Evolutionary conservation across 805 yeast species (phyloP).

Genomic region (Candida suzukii): DNA sequence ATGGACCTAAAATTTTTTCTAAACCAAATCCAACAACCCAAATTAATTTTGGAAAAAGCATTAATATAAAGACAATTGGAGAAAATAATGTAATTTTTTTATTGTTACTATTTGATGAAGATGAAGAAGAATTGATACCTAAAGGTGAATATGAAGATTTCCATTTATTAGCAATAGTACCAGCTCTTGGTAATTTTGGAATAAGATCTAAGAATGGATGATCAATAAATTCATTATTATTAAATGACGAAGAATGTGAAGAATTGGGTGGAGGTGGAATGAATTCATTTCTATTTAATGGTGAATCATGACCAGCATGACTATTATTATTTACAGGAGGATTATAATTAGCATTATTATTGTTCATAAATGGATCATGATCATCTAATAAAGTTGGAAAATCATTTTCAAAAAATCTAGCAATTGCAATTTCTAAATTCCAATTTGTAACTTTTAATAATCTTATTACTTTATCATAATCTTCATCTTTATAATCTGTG

Average conservation of each 20-base stretch:
- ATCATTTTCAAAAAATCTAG: constrained; percentile 54
- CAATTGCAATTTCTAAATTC: constrained; percentile 55
- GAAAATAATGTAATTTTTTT: constrained; percentile 11
- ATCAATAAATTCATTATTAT: constrained; percentile 3
- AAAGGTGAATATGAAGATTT: constrained; percentile 25
- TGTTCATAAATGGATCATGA: constrained; percentile 4
- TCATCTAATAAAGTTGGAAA: constrained; percentile 28
- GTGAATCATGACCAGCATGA: background rate
- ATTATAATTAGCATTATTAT: background rate
- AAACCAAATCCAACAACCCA: constrained; percentile 35
- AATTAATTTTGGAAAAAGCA: constrained; percentile 49
- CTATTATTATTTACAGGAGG: background rate
- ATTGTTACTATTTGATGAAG: constrained; percentile 1
- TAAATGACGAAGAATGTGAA: background rate
- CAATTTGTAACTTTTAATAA: constrained; percentile 47
- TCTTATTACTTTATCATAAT: constrained; percentile 37
- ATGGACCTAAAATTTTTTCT: constrained; percentile 23
- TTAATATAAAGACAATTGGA: constrained; percentile 42
- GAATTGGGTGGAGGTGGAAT: constrained; percentile 6
- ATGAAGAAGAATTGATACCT: constrained; percentile 12
- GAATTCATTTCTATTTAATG: background rate
- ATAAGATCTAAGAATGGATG: constrained; percentile 18
- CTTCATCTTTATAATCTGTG: constrained; percentile 38
- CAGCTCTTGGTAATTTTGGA: constrained; percentile 29
- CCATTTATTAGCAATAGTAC: constrained; percentile 29